Evolutionary conservation across 441 rosid genomes (phyloP).

Genomic region (Jatropha multifida): DNA sequence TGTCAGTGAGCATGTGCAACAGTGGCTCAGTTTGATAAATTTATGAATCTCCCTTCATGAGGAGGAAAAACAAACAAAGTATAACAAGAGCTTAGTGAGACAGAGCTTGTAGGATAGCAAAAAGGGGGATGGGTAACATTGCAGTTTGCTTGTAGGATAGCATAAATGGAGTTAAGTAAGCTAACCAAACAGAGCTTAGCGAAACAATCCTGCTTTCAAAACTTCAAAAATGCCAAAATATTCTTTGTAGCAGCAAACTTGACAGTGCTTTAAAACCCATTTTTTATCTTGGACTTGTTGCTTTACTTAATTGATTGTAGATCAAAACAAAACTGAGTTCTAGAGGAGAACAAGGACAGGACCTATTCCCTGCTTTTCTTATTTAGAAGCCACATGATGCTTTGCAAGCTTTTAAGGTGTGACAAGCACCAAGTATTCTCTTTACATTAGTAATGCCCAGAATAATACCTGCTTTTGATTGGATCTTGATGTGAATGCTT

Average conservation of each 20-base stretch:
- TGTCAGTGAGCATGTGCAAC: neutral
- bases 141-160: neutral
- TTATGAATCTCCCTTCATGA: neutral
- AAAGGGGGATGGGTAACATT: no score
- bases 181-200: neutral
- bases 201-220: neutral
- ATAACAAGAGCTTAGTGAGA: no score
- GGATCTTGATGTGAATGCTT: constrained; percentile 1
- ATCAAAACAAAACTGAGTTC: constrained; percentile 1
- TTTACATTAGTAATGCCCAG: neutral
- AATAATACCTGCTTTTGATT: neutral
- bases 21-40: neutral
- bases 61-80: neutral
- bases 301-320: neutral
- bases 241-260: neutral
- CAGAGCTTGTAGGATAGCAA: no score
- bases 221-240: neutral
- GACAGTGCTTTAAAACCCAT: neutral
- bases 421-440: neutral
- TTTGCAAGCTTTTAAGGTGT: neutral
- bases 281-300: neutral
- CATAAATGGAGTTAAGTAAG: neutral
- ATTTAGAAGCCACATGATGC: neutral
- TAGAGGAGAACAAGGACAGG: neutral
- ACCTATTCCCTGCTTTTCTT: neutral